These are phyloP conservation scores for Xylaria sp. DNA, from an alignment of 2,329 filamentous ascomycete genomes.

Conservation along the genomic window DNA sequence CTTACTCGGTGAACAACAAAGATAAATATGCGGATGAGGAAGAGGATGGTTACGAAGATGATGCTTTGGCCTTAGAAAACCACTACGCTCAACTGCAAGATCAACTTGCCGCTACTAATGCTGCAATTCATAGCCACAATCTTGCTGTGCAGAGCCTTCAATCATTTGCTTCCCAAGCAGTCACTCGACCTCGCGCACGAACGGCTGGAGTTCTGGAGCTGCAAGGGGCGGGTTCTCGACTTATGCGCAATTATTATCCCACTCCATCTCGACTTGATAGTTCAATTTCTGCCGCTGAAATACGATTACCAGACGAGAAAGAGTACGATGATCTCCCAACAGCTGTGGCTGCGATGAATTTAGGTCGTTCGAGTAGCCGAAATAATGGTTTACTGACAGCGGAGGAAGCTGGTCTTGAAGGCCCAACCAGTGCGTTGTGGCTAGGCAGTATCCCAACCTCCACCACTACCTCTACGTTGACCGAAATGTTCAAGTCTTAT, in stretches of 20 bases:
- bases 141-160: slow-evolving; percentile 77
- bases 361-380: slow-evolving; percentile 73
- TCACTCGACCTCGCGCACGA: slow-evolving; percentile 84
- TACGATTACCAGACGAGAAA: slow-evolving; percentile 78
- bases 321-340: slow-evolving; percentile 85
- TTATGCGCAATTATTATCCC: slow-evolving; percentile 79
- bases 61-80: slow-evolving; percentile 62
- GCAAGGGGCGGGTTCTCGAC: slow-evolving; percentile 70
- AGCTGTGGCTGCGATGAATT: slow-evolving; percentile 82
- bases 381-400: slow-evolving; percentile 75
- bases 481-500: slow-evolving; percentile 94
- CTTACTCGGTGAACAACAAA: slow-evolving; percentile 98
- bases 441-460: slow-evolving; percentile 97
- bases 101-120: slow-evolving; percentile 72
- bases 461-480: slow-evolving; percentile 93
- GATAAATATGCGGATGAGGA: slow-evolving; percentile 95
- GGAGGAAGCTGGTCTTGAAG: slow-evolving; percentile 85
- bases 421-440: slow-evolving; percentile 93
- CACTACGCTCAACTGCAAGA: slow-evolving; percentile 71
- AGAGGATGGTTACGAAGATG: slow-evolving; percentile 78
- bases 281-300: slow-evolving; percentile 78
- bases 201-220: slow-evolving; percentile 89
- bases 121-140: slow-evolving; percentile 88
- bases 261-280: slow-evolving; percentile 79
- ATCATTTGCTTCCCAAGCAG: slow-evolving; percentile 86